Evolutionary conservation across 305 asterid genomes (phyloP), one percentile per base, ranked within the genome.

Genomic region (Plantago lanceolata): DNA sequence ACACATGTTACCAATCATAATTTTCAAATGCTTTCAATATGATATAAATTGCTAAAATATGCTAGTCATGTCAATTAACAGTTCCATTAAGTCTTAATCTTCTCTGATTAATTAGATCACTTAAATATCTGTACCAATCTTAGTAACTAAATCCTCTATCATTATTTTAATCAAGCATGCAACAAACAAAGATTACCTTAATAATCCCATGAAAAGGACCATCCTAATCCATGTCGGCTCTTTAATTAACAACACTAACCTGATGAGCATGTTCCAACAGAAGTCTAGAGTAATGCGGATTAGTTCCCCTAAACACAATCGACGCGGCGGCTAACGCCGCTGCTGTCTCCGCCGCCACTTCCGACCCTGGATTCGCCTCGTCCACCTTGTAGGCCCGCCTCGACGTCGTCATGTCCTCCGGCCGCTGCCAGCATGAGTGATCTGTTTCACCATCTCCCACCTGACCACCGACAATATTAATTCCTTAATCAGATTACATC

Each of bases 311-410:
- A 70, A 85, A 87, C 76, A 80, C 87, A 2, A 87, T 81, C 0
- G 96, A 54, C 28, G 96, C 89, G 0, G 96, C 87, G 3, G 93
- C 96, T 88, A 87, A 78, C 20, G 90, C 94, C 1, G 94, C 96
- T 9, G 90, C 88, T 17, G 89, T 81, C 79, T 85, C 96, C 12
- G 79, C 87, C 48, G 86, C 90, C 49, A 87, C 87, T 55, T 85
- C 96, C 5, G 90, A 71, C 11, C 96, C 96, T 1, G 94, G 96
- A 18, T 81, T 74, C 40, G 68, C 67, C 75, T 74, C 76, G 35
- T 87, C 90, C 49, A 85, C 21, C 79, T 79, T 85, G 64, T 79
- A 83, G 13, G 87, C 87, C 3, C 83, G 71, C 18, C 85, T 78
- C 19, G 86, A 82, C 0, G 92, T 84, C 31, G 84, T 82, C 92